Percentiles rank a stretch among this genome's conserved stretches.
Evolutionary conservation across 2,329 filamentous ascomycete genomes (phyloP).

Genomic region (Fusarium lyarnte): DNA sequence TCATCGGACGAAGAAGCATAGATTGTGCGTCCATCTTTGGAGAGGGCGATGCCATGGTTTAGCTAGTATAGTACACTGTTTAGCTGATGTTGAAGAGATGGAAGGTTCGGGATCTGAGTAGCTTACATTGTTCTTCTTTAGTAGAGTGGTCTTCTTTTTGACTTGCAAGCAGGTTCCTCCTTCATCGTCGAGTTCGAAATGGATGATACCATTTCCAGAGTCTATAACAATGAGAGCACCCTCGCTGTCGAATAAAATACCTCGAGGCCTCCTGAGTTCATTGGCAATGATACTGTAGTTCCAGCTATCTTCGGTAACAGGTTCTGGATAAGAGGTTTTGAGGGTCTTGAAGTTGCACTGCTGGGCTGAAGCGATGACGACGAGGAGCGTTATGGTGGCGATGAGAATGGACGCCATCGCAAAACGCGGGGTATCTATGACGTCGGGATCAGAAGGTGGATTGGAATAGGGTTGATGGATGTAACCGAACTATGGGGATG

Average conservation of each 20-base stretch:
- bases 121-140: constrained; percentile 51
- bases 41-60: constrained; percentile 67
- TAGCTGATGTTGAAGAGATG: background rate
- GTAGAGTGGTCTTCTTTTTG: constrained; percentile 48
- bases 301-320: constrained; percentile 55
- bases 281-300: constrained; percentile 55
- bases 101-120: background rate
- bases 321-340: constrained; percentile 49
- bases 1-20: constrained; percentile 67
- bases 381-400: constrained; percentile 13
- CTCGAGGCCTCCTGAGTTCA: constrained; percentile 55
- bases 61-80: constrained; percentile 49
- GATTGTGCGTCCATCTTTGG: constrained; percentile 61
- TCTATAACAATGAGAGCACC: constrained; percentile 60
- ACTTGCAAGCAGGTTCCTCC: constrained; percentile 54
- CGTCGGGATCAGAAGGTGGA: background rate
- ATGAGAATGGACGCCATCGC: constrained; percentile 26
- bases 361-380: constrained; percentile 11
- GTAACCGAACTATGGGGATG: too few species aligned
- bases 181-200: constrained; percentile 53
- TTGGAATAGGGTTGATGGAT: background rate
- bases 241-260: constrained; percentile 56
- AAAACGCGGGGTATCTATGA: constrained; percentile 18
- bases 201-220: constrained; percentile 54
- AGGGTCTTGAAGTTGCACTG: constrained; percentile 44